Evolutionary conservation across 768 basidiomycete species (phyloP), one percentile per base, ranked within the genome.

Genomic region (Tulasnella sp.): DNA sequence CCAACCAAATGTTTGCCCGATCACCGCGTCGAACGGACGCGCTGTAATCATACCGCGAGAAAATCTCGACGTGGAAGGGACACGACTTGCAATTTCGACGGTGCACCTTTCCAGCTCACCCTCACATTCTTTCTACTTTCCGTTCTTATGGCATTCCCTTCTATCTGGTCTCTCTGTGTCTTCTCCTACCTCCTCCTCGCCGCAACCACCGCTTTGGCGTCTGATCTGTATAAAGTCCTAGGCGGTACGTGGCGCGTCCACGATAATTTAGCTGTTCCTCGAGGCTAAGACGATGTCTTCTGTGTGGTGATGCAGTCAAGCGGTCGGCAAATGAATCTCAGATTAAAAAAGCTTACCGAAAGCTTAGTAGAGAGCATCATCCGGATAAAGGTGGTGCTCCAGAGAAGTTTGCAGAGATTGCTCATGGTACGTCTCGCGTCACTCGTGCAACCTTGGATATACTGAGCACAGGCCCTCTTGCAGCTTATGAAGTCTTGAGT

Each of bases 401-500:
- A 65, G 79, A 79, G 55, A 84, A 77, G 66, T 98, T 98, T 67
- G 88, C 96, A 19, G 83, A 94, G 61, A 84, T 96, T 65, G 85
- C 91, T 17, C 81, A 84, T 65, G 91, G 92, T 92, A 64, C 61
- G 78, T 68, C 17, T 6, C 2, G 34, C 21, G 8, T 11, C 39
- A 7, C 36, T 45, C n/a, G 17, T 35, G 23, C 1, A 15, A 35
- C 29, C 56, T 25, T 34, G 31, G 6, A 4, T 29, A n/a, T 21
- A 3, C 37, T 21, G 41, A 49, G 32, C 43, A 34, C 42, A 6
- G 5, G 39, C 29, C 35, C 52, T 17, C 14, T 12, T 37, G 23
- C 63, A 71, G 96, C 94, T 6, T 99, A 97, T 63, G 93, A 98
- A 69, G 79, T 94, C n/a, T 75, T 99, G 27, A 92, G 91, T 6